Conservation (phyloP, 2,329 filamentous ascomycete species). For the Corinectria fuckeliana region DNA sequence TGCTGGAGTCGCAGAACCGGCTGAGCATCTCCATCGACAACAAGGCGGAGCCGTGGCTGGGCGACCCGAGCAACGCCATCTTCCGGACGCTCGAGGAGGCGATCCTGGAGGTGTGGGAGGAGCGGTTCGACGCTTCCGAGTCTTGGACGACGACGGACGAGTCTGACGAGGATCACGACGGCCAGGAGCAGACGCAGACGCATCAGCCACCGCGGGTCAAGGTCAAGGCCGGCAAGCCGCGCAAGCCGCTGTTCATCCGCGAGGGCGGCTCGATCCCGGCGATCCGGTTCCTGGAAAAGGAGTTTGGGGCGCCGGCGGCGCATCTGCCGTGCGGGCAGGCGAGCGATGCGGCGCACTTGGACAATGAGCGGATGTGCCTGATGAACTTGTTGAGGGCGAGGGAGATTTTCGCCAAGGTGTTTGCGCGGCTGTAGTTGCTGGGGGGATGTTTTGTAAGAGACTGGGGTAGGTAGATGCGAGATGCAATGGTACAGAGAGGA, state of each 20-base stretch:
- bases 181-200: constrained; percentile 22
- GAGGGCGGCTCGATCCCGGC: constrained; percentile 96
- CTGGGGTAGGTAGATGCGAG: not conserved
- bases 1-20: constrained; percentile 80
- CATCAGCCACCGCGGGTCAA: constrained; percentile 28
- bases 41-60: constrained; percentile 94
- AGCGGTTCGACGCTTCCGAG: constrained; percentile 47
- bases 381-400: constrained; percentile 89
- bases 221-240: constrained; percentile 42
- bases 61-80: constrained; percentile 87
- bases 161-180: constrained; percentile 5
- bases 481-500: not conserved
- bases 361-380: constrained; percentile 91
- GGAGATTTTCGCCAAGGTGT: constrained; percentile 89
- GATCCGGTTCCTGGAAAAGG: constrained; percentile 92
- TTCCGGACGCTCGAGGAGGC: constrained; percentile 88
- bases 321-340: constrained; percentile 95
- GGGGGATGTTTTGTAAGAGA: not conserved
- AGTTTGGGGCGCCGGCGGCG: constrained; percentile 88
- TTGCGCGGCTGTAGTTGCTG: constrained; percentile 65
- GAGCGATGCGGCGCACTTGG: constrained; percentile 90
- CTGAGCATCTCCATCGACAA: constrained; percentile 88
- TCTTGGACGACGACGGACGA: constrained; percentile 10
- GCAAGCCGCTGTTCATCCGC: constrained; percentile 86
- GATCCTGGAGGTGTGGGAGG: constrained; percentile 83